These are phyloP conservation scores for Neocallimastix lanati DNA, from an alignment of 192 early-diverging fungal species.

Conservation along the genomic window DNA sequence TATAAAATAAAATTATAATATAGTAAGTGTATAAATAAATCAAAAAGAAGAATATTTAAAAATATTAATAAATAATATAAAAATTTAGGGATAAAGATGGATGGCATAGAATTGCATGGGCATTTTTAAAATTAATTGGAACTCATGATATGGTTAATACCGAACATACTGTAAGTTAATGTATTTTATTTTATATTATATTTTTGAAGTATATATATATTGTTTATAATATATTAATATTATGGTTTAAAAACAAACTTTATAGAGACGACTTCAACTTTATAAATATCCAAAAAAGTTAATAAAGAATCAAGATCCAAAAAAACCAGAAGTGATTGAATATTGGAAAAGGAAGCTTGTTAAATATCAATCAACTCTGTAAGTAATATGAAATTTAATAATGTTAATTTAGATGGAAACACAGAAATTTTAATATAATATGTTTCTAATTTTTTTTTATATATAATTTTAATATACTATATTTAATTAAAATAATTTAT, in stretches of 20 bases:
- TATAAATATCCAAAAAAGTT: slow-evolving; percentile 13
- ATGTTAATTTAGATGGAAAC: no score
- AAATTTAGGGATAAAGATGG: slow-evolving; percentile 8
- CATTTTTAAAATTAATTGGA: slow-evolving; percentile 21
- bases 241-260: neutral
- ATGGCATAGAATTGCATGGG: slow-evolving; percentile 25
- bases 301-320: neutral
- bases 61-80: neutral
- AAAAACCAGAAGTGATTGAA: neutral
- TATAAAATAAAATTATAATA: no score
- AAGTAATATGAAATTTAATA: neutral
- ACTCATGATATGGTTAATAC: slow-evolving; percentile 9
- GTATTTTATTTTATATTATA: no score
- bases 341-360: neutral
- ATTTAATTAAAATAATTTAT: neutral
- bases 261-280: slow-evolving; percentile 16
- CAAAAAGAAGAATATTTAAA: neutral
- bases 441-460: no score
- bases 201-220: no score
- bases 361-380: neutral
- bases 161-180: slow-evolving; percentile 6
- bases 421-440: no score
- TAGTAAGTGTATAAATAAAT: no score
- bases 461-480: no score
- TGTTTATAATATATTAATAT: no score